Base-by-base conservation (phyloP, 305 asterid species). In the Plantago lanceolata region DNA sequence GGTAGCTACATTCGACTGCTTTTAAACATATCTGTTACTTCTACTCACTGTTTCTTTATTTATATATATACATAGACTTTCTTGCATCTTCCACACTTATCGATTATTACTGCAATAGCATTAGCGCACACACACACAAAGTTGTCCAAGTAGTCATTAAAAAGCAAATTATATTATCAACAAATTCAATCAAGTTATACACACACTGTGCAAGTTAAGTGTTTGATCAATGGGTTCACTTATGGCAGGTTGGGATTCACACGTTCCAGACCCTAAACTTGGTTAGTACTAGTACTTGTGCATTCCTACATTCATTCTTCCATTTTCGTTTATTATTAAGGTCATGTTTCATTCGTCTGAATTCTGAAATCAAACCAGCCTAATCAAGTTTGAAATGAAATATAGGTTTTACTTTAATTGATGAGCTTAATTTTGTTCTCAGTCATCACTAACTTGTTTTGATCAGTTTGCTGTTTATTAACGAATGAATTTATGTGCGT, bases 211-310 rank as follows among this genome's bases (percentile, higher is more conserved):
- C 11, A 28, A 56, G 33, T 19, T 9, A 33, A 40, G 6, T 1
- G 0, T 18, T 49, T 37, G 18, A 13, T 48, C 13, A 6, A 89
- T 90, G 97, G 96, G 97, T 74, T 90, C 97, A 78, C 95, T 90
- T 20, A 85, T 88, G 96, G 84, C 89, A 19, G 96, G 96, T 73
- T 90, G 97, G 97, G 93, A 70, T 56, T 85, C 95, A 57, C 83
- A 59, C 15, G 73, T 49, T 37, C n/a, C 68, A 26, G 83, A 84
- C 68, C 84, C 87, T 28, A 71, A 83, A 57, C 8, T 35, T 58
- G 94, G 97, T 89, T 65, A 61, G 80, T 55, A 0, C 40, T 28
- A 9, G 37, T 16, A 17, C 1, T 60, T 7, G 9, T 57, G 43
- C 49, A n/a, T 15, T 3, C 37, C 20, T 2, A 9, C 8, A 31